These are phyloP conservation scores for Xylaria sp. DNA, from an alignment of 2,329 filamentous ascomycete genomes.

Conservation along the genomic window DNA sequence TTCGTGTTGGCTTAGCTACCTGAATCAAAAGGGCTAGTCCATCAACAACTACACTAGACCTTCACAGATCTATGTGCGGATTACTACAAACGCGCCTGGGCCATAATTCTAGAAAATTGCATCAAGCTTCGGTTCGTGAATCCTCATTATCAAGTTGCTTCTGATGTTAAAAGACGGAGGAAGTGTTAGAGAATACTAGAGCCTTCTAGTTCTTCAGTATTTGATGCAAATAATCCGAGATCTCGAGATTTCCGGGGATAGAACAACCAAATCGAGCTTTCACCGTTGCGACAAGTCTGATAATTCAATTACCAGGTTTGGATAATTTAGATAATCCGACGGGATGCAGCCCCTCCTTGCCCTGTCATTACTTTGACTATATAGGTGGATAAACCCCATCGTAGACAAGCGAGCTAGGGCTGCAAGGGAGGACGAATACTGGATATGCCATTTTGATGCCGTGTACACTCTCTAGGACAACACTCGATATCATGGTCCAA, in stretches of 20 bases:
- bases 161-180: constrained; percentile 16
- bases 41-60: neutral
- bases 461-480: neutral
- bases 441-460: constrained; percentile 38
- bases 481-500: neutral
- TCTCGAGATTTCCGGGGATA: neutral
- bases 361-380: constrained; percentile 38
- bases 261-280: constrained; percentile 9
- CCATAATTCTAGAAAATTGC: constrained; percentile 14
- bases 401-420: constrained; percentile 33
- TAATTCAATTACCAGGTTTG: neutral
- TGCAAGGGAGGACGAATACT: constrained; percentile 38
- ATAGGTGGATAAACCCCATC: constrained; percentile 27
- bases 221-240: constrained; percentile 14
- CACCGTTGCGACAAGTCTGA: constrained; percentile 9
- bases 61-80: neutral
- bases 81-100: neutral
- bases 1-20: neutral
- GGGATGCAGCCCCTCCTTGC: constrained; percentile 29
- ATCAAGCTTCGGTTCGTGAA: constrained; percentile 18
- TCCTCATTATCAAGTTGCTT: neutral
- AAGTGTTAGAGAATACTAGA: constrained; percentile 17
- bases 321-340: constrained; percentile 10
- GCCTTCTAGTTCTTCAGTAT: constrained; percentile 21
- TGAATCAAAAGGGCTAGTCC: neutral